These are phyloP conservation scores for Hyaloscypha variabilis DNA, from an alignment of 495 filamentous ascomycete genomes.

Conservation along the genomic window DNA sequence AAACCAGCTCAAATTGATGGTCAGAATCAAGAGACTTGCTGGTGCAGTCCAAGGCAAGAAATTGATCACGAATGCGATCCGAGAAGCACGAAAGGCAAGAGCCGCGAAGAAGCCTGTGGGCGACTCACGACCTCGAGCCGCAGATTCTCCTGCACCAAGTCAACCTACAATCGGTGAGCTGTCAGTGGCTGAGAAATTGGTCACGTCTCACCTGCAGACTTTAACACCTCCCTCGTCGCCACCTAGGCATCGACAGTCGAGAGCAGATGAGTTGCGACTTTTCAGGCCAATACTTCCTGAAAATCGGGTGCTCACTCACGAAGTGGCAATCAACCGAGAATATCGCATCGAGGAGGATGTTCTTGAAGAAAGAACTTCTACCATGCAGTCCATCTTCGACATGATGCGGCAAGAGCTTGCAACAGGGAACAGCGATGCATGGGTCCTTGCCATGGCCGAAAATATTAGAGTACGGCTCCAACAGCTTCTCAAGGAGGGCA, in stretches of 20 bases:
- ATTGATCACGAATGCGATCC: conserved; percentile 81
- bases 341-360: conserved; percentile 61
- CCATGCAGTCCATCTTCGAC: conserved; percentile 70
- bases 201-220: conserved; percentile 31
- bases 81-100: conserved; percentile 72
- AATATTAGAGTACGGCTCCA: conserved; percentile 83
- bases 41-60: conserved; percentile 80
- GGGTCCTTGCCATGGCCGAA: conserved; percentile 85
- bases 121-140: conserved; percentile 69
- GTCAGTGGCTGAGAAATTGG: conserved; percentile 25
- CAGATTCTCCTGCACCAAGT: conserved; percentile 36
- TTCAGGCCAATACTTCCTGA: conserved; percentile 64
- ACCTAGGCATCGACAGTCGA: neutral
- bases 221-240: conserved; percentile 34
- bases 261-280: conserved; percentile 29
- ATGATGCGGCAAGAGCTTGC: conserved; percentile 77
- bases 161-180: conserved; percentile 21
- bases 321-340: conserved; percentile 88
- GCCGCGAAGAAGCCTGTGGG: conserved; percentile 69
- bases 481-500: conserved; percentile 75
- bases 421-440: conserved; percentile 66
- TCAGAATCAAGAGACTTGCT: conserved; percentile 85
- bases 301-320: conserved; percentile 86
- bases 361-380: conserved; percentile 46
- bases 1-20: conserved; percentile 87